Evolutionary conservation across 306 rosid species (phyloP).

Genomic region (Prinsepia uniflora): DNA sequence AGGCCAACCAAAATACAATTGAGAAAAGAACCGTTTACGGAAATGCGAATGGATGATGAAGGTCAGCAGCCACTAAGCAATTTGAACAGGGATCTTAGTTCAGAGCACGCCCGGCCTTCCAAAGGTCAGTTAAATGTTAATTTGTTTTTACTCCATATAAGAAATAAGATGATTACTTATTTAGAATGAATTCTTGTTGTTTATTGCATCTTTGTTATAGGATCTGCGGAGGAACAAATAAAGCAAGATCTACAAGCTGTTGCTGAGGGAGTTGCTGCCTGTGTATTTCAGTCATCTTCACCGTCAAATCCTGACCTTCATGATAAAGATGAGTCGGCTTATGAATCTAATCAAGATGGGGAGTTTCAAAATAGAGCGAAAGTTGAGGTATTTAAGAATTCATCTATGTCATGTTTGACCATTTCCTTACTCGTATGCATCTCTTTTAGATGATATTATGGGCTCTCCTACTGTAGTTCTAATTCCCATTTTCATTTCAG

Average conservation of each 20-base stretch:
- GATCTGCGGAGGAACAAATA: constrained; percentile 67
- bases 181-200: constrained; percentile 15
- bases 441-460: neutral
- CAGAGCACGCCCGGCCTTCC: constrained; percentile 40
- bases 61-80: constrained; percentile 32
- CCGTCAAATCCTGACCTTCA: constrained; percentile 43
- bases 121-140: constrained; percentile 42
- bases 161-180: constrained; percentile 17
- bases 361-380: constrained; percentile 35
- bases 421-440: neutral
- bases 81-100: constrained; percentile 43
- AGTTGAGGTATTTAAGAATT: constrained; percentile 33
- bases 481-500: constrained; percentile 32
- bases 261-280: constrained; percentile 89
- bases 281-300: constrained; percentile 55
- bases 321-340: constrained; percentile 32
- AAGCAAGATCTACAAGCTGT: constrained; percentile 86
- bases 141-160: neutral
- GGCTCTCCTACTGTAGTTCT: constrained; percentile 5
- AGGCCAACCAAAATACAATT: constrained; percentile 38
- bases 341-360: constrained; percentile 31
- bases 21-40: constrained; percentile 44
- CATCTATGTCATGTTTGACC: neutral
- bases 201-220: constrained; percentile 29
- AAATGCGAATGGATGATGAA: constrained; percentile 43